A percentile compares a stretch with the other conserved stretches of the same genome.
These are phyloP conservation scores for Colletotrichum somersetense DNA, from an alignment of 2,329 filamentous ascomycete species.

Conservation along the genomic window DNA sequence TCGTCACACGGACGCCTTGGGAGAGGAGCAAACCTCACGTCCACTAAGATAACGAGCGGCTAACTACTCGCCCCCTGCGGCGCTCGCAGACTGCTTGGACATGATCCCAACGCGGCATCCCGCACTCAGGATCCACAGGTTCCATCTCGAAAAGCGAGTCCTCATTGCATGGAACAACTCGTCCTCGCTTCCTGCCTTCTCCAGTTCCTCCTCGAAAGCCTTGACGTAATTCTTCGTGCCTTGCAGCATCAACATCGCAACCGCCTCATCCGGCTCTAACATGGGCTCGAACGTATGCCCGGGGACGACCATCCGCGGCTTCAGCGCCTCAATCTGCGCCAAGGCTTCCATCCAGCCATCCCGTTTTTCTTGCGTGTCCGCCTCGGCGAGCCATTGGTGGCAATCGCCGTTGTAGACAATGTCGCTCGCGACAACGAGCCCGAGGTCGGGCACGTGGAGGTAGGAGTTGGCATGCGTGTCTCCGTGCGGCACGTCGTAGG, in stretches of 20 bases:
- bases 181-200: conserved; percentile 10
- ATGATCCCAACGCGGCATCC: background rate
- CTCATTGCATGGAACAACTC: background rate
- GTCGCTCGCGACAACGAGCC: conserved; percentile 9
- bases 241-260: conserved; percentile 1
- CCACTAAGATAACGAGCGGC: background rate
- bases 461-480: conserved; percentile 14
- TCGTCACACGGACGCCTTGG: background rate
- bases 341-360: conserved; percentile 6
- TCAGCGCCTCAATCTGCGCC: background rate
- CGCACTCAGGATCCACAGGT: background rate
- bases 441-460: background rate
- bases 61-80: background rate
- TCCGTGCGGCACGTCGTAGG: background rate
- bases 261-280: conserved; percentile 2
- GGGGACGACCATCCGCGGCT: background rate
- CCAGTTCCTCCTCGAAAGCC: conserved; percentile 16
- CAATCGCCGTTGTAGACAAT: conserved; percentile 23
- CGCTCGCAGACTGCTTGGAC: background rate
- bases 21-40: background rate
- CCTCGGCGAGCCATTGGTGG: conserved; percentile 12
- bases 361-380: conserved; percentile 16
- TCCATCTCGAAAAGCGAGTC: background rate
- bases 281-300: conserved; percentile 10
- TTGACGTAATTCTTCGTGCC: conserved; percentile 6